Base-by-base conservation (phyloP, 805 yeast genomes). In the Sugiyamaella marilandica region DNA sequence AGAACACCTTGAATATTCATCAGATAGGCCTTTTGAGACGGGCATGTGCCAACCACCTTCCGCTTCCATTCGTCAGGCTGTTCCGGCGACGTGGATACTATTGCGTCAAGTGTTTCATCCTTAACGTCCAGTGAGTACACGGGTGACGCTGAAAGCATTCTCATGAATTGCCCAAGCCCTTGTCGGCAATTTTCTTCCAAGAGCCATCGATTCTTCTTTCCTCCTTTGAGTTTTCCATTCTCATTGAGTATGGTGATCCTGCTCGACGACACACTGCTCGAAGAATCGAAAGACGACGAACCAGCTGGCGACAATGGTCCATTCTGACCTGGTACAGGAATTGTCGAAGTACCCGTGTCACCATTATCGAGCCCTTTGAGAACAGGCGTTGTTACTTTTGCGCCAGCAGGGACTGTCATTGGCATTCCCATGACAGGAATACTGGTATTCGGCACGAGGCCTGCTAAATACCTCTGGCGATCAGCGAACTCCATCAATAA, bases 51-150 rank as follows among this genome's bases (percentile, higher is more conserved):
- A 7, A 91, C 87, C 3, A 92, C 89, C 59, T 87, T 85, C 61
- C 95, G 78, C 49, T 84, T 72, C 88, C 89, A 84, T 51, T 70
- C 73, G 24, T 70, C 73, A 4, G 55, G 56, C 11, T 61, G 58
- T 32, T 55, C 55, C 10, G 70, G 69, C 3, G 69, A 55, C 0
- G 66, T 56, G 7, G 61, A 53, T 8, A 57, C 47, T 37, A 92
- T 86, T 78, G 90, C 86, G 48, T 90, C 92, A 55, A 94, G 67
- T 1, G 88, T 86, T 56, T 90, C 97, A 60, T 88, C 96, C 55
- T 84, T 77, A 10, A 82, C 69, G 64, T 92, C 98, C 33, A 92
- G 80, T 0, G 85, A 79, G 45, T 90, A 74, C 0, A 92, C 79
- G 0, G 97, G 92, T 0, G 94, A 84, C 19, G 72, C 69, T 0